Evolutionary conservation across 140 eudicot species (phyloP).

Genomic region (Erigeron philadelphicus): DNA sequence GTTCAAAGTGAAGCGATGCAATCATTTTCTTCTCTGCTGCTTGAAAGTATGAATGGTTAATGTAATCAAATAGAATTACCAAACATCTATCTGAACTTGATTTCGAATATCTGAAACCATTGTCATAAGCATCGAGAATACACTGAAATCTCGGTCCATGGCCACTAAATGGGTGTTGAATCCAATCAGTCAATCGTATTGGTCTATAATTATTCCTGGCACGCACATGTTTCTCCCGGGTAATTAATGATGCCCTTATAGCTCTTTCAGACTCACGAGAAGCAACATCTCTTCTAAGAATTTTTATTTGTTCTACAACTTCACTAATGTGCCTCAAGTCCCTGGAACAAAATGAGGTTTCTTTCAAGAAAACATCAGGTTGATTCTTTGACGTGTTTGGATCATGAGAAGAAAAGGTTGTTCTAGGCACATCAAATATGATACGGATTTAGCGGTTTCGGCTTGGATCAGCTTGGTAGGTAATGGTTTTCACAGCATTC

Average conservation of each 20-base stretch:
- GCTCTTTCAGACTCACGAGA: slow-evolving; percentile 36
- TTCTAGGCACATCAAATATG: slow-evolving; percentile 26
- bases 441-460: slow-evolving; percentile 28
- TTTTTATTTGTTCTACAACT: slow-evolving; percentile 31
- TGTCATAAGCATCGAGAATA: slow-evolving; percentile 29
- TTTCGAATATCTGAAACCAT: slow-evolving; percentile 32
- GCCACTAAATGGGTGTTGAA: slow-evolving; percentile 30
- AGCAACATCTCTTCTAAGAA: slow-evolving; percentile 20
- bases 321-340: slow-evolving; percentile 33
- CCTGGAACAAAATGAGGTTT: slow-evolving; percentile 25
- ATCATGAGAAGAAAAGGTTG: slow-evolving; percentile 17
- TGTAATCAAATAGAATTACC: slow-evolving; percentile 30
- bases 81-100: slow-evolving; percentile 32
- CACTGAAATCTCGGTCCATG: slow-evolving; percentile 32
- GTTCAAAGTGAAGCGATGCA: slow-evolving; percentile 27
- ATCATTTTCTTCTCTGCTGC: slow-evolving; percentile 33
- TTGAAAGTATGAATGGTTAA: slow-evolving; percentile 31
- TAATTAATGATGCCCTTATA: slow-evolving; percentile 4
- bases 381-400: neutral
- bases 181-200: slow-evolving; percentile 27
- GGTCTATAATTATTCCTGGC: slow-evolving; percentile 26
- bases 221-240: slow-evolving; percentile 30
- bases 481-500: slow-evolving; percentile 29
- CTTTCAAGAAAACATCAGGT: neutral
- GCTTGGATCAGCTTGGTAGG: slow-evolving; percentile 30